phyloP scores from a whole-genome alignment of 2,329 filamentous ascomycete species.

The Alternaria metachromatica region DNA sequence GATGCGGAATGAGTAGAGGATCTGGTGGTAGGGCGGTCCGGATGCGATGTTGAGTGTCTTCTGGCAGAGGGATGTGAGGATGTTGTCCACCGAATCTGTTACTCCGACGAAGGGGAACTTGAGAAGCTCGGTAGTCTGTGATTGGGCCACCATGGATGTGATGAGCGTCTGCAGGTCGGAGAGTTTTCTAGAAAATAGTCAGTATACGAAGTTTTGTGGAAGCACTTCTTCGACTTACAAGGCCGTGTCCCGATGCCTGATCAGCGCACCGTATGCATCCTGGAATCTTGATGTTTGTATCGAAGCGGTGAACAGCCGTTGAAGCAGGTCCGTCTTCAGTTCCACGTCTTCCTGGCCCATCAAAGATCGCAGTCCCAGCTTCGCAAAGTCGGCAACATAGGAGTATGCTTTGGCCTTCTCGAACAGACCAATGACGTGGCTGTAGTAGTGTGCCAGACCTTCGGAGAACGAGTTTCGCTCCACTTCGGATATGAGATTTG shows the following conservation, averaged over 20 bases:
- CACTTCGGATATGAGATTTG: slow-evolving; percentile 71
- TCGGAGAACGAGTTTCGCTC: slow-evolving; percentile 73
- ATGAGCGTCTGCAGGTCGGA: slow-evolving; percentile 74
- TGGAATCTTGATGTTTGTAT: slow-evolving; percentile 81
- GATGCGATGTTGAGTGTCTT: slow-evolving; percentile 68
- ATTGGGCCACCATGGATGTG: slow-evolving; percentile 44
- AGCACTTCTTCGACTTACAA: slow-evolving; percentile 53
- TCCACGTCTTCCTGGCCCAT: slow-evolving; percentile 36
- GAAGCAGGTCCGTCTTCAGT: slow-evolving; percentile 65
- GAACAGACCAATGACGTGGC: slow-evolving; percentile 82
- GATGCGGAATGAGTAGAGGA: slow-evolving; percentile 90
- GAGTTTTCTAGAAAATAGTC: slow-evolving; percentile 58
- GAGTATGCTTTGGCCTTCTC: slow-evolving; percentile 79
- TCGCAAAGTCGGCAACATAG: slow-evolving; percentile 83
- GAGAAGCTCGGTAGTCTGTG: slow-evolving; percentile 60
- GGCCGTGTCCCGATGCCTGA: slow-evolving; percentile 73
- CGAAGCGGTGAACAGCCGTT: slow-evolving; percentile 82
- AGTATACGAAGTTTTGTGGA: slow-evolving; percentile 6
- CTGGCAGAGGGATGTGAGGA: slow-evolving; percentile 74
- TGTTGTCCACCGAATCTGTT: slow-evolving; percentile 77
- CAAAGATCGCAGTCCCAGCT: slow-evolving; percentile 64
- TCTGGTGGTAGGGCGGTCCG: slow-evolving; percentile 78
- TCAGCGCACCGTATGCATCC: slow-evolving; percentile 79
- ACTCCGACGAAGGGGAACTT: slow-evolving; percentile 80
- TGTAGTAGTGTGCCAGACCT: slow-evolving; percentile 83